Percentiles rank a stretch among this genome's conserved stretches.
phyloP scores from a whole-genome alignment of 108 stramenopile genomes.

The Cylindrotheca fusiformis region DNA sequence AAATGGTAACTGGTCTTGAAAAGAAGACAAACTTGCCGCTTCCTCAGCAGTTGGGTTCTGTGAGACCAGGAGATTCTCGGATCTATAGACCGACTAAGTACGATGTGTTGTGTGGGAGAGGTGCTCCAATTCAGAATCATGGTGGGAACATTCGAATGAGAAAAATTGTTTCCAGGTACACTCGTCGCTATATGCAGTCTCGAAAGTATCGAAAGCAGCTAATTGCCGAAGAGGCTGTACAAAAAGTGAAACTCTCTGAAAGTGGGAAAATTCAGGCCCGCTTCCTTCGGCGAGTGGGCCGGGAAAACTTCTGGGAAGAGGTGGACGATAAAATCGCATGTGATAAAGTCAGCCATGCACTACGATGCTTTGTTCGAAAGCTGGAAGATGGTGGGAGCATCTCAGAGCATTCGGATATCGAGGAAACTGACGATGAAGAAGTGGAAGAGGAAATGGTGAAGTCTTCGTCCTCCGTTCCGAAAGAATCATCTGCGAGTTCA shows the following conservation, averaged over 20 bases:
- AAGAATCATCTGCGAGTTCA: no score
- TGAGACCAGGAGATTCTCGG: constrained; percentile 15
- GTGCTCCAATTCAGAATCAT: constrained; percentile 22
- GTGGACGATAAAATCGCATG: constrained; percentile 22
- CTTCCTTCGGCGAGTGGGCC: constrained; percentile 14
- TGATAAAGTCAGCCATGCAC: constrained; percentile 37
- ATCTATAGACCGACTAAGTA: constrained; percentile 23
- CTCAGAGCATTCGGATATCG: not conserved
- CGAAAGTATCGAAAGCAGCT: constrained; percentile 18
- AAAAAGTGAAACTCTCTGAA: constrained; percentile 6
- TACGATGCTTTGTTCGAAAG: constrained; percentile 26
- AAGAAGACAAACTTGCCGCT: constrained; percentile 11
- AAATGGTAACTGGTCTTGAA: constrained; percentile 16
- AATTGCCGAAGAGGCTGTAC: constrained; percentile 17
- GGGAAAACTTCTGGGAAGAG: constrained; percentile 33
- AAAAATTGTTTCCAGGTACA: constrained; percentile 8
- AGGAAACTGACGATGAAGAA: not conserved
- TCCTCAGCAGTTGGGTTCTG: not conserved
- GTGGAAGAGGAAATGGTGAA: not conserved
- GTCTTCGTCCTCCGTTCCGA: no score
- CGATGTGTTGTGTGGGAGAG: constrained; percentile 26
- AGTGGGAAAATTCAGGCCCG: constrained; percentile 1
- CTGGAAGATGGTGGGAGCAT: constrained; percentile 5
- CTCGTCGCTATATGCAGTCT: constrained; percentile 10
- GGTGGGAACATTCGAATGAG: constrained; percentile 16